Base-by-base conservation (phyloP, 257 asterid species). In the Solanum ahanhuiri region DNA sequence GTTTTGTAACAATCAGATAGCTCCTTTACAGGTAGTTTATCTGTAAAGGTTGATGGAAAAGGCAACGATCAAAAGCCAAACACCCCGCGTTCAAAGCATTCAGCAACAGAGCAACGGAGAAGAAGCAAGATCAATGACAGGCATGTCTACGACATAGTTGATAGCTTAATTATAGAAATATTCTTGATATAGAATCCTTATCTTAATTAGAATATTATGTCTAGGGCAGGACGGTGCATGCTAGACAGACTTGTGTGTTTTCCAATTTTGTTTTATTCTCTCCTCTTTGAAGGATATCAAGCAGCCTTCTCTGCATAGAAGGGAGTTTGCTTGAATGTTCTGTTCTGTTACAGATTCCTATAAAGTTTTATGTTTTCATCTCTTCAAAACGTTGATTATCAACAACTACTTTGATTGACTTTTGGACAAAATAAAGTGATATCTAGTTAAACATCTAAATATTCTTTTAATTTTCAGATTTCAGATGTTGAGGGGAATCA, bases 111-210 rank as follows among this genome's bases (percentile, higher is more conserved):
- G 91, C 99, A 97, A 82, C 98, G 99, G 28, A 91, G 99, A 90
- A 93, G 99, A 91, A 91, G 99, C 94, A 97, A 97, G 91, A 97
- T 97, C 86, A 97, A 97, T 89, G 99, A 97, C 94, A 94, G 99
- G 99, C 92, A 94, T 84, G 94, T 85, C 82, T 81, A 48, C 30
- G 20, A 48, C 20, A 48, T 9, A 77, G 28, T 81, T 81, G 41
- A 45, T 81, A 81, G 69, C 69, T 51, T 48, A 28, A 81, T 17
- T 17, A 48, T 48, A 45, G 25, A 30, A 79, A 79, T 45, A 23
- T 81, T 81, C 57, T 81, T 81, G 39, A 81, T 30, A 81, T 48
- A 30, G 30, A 45, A 48, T 17, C 41, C 41, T 18, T 79, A 9
- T 79, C 67, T 79, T 77, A 17, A 54, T 54, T 54, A 14, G 51